phyloP scores from a whole-genome alignment of 306 rosid species.

The Acmispon strigosus region DNA sequence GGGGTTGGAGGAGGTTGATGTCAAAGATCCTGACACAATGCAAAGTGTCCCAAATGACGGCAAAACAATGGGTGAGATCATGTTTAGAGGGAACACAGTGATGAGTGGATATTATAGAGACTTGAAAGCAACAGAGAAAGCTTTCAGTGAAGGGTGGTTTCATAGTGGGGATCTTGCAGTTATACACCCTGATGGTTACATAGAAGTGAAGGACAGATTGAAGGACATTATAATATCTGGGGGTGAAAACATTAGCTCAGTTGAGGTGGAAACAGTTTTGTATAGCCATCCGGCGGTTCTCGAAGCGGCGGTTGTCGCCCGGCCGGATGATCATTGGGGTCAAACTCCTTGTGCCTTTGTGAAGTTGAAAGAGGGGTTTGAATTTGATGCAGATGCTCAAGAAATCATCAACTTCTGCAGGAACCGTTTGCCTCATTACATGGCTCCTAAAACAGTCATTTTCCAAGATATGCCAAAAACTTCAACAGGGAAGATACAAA shows the following conservation, averaged over 20 bases:
- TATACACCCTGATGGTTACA: slow-evolving; percentile 64
- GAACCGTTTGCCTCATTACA: slow-evolving; percentile 57
- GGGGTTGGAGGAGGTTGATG: slow-evolving; percentile 49
- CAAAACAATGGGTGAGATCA: slow-evolving; percentile 64
- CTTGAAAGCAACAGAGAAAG: slow-evolving; percentile 59
- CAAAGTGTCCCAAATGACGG: slow-evolving; percentile 64
- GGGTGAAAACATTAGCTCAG: slow-evolving; percentile 78
- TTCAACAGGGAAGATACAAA: slow-evolving; percentile 74
- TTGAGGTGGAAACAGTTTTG: slow-evolving; percentile 72
- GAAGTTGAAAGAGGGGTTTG: slow-evolving; percentile 45
- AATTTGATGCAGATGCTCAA: slow-evolving; percentile 21
- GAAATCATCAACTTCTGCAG: slow-evolving; percentile 54
- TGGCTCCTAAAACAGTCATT: slow-evolving; percentile 65
- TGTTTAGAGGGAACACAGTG: slow-evolving; percentile 83
- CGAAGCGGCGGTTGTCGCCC: slow-evolving; percentile 74
- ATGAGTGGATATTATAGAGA: slow-evolving; percentile 83
- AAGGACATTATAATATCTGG: slow-evolving; percentile 81
- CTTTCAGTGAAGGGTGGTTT: slow-evolving; percentile 78
- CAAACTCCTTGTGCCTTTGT: slow-evolving; percentile 89
- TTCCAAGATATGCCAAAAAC: slow-evolving; percentile 66
- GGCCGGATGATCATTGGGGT: slow-evolving; percentile 85
- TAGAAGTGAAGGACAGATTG: slow-evolving; percentile 66
- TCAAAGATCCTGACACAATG: slow-evolving; percentile 70
- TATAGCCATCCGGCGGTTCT: slow-evolving; percentile 63
- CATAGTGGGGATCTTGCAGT: slow-evolving; percentile 80